Conservation (phyloP, 306 rosid genomes). For the Fagus crenata region DNA sequence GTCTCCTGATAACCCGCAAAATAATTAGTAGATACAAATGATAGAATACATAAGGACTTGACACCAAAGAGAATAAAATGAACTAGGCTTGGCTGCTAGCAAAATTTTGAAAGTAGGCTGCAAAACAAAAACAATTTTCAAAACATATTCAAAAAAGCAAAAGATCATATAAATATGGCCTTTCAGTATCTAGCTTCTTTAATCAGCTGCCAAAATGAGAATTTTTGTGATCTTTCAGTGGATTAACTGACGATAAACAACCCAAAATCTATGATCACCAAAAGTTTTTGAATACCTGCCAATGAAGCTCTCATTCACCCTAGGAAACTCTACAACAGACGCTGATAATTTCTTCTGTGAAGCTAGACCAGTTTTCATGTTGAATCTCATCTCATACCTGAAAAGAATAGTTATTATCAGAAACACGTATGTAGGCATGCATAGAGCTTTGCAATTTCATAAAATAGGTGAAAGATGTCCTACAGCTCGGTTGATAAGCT, state of each 20-base stretch:
- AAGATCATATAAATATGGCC: neutral
- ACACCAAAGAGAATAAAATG: neutral
- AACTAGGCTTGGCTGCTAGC: neutral
- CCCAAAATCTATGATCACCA: slow-evolving; percentile 2
- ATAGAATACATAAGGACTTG: slow-evolving; percentile 8
- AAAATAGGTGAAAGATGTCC: slow-evolving; percentile 20
- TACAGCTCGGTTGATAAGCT: slow-evolving; percentile 79
- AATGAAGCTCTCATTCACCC: slow-evolving; percentile 88
- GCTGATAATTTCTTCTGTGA: slow-evolving; percentile 72
- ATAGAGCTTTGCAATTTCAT: slow-evolving; percentile 13
- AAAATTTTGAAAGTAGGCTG: neutral
- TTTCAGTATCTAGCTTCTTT: neutral
- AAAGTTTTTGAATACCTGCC: slow-evolving; percentile 58
- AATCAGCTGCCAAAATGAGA: neutral
- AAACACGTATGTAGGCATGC: slow-evolving; percentile 10
- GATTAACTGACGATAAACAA: neutral
- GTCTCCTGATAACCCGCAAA: slow-evolving; percentile 55
- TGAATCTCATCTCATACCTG: slow-evolving; percentile 92
- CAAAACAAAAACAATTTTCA: neutral
- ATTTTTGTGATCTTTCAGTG: neutral
- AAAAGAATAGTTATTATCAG: slow-evolving; percentile 25
- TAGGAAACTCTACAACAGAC: slow-evolving; percentile 82
- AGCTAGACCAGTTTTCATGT: slow-evolving; percentile 75
- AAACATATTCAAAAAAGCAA: neutral
- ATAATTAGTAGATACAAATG: slow-evolving; percentile 11